Evolutionary conservation across 208 protist species (phyloP), one percentile per base, ranked within the genome.

Genomic region (Angomonas deanei): DNA sequence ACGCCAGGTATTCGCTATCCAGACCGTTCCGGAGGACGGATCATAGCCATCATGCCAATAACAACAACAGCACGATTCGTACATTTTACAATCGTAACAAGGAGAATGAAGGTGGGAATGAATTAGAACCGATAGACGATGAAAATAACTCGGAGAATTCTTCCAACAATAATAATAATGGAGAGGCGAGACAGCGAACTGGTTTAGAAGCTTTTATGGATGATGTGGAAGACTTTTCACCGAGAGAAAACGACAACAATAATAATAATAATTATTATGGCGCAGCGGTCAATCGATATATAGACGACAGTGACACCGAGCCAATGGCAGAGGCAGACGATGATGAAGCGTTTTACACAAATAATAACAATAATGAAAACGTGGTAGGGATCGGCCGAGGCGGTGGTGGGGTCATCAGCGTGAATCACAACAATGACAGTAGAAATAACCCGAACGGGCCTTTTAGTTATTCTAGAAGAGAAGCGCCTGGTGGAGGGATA

Each of bases 1-100:
- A 15, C 27, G 6, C 19, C 13, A 2, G 21, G 19, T 56, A 56
- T 24, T n/a, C 50, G 3, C 53, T 67, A 46, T 71, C 72, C 31
- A 55, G 63, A 0, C 54, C 67, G 0, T 62, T 64, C 17, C 48
- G 57, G 1, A 57, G 60, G 50, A 11, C 3, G 28, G 3, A 56
- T 56, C 5, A 56, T 56, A 4, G 3, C 8, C 6, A 56, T 56
- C 19, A 30, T 4, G n/a, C 19, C 28, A 5, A 56, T 30, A 5
- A 56, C 2, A 56, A 27, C 13, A 56, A 15, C 42, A 49, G n/a
- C n/a, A n/a, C n/a, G n/a, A n/a, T n/a, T n/a, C n/a, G n/a, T n/a
- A n/a, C n/a, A n/a, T n/a, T n/a, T n/a, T n/a, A n/a, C n/a, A n/a
- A n/a, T n/a, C n/a, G n/a, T n/a, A n/a, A n/a, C n/a, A n/a, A n/a